These are phyloP conservation scores for Patellaria atrata DNA, from an alignment of 495 filamentous ascomycete species.

Conservation along the genomic window DNA sequence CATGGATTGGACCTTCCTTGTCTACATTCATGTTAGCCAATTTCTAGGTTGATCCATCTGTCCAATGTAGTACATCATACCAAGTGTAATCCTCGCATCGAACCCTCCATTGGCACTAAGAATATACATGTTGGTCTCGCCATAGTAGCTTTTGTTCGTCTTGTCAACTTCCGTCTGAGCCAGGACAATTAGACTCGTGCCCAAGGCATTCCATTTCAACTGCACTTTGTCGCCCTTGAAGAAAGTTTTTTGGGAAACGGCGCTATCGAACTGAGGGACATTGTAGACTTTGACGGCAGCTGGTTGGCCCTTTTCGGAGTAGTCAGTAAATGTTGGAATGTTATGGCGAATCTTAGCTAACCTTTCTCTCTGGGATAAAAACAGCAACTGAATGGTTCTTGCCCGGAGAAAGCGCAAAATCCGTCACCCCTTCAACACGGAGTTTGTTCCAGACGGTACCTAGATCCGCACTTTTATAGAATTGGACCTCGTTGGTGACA, in stretches of 20 bases:
- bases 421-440: constrained; percentile 74
- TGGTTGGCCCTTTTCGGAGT: constrained; percentile 56
- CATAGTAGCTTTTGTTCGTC: constrained; percentile 96
- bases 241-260: constrained; percentile 94
- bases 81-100: constrained; percentile 76
- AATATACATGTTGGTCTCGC: constrained; percentile 93
- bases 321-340: neutral
- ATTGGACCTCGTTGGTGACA: constrained; percentile 95
- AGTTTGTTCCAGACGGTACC: constrained; percentile 87
- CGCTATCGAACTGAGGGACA: constrained; percentile 63
- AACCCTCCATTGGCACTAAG: constrained; percentile 83
- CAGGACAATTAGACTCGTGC: constrained; percentile 83
- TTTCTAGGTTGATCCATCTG: neutral
- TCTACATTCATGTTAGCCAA: constrained; percentile 34
- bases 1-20: constrained; percentile 96
- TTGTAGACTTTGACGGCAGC: constrained; percentile 88
- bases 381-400: constrained; percentile 81
- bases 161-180: constrained; percentile 97
- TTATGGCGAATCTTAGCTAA: constrained; percentile 21
- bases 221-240: constrained; percentile 98
- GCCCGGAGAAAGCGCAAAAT: constrained; percentile 82
- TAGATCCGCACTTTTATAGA: constrained; percentile 78
- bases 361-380: constrained; percentile 91
- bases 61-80: constrained; percentile 27
- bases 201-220: constrained; percentile 88